Evolutionary conservation across 352 stramenopile genomes (phyloP), one percentile per base, ranked within the genome.

Genomic region (Globisporangium irregulare): DNA sequence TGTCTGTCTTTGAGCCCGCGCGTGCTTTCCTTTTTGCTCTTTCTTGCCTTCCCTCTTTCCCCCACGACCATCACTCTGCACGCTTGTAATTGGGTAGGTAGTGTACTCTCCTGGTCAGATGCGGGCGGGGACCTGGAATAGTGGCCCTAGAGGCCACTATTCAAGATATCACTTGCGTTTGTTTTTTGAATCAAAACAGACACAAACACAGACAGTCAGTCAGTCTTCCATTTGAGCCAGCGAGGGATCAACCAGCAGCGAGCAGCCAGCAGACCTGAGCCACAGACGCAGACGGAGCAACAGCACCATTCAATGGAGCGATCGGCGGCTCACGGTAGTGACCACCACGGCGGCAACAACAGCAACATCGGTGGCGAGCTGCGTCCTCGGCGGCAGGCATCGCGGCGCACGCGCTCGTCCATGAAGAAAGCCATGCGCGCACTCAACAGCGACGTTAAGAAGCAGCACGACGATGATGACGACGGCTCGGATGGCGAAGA

Each of bases 331-430:
- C 25, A 41, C 29, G 41, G 43, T 34, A 46, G 27, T 29, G 24
- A 66, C 29, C 32, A 50, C 32, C 56, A 61, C 29, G 10, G 29
- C 32, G 24, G 29, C 20, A 48, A 29, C 5, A 24, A 22, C 32
- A 41, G n/a, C 12, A 20, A 14, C 55, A 25, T 34, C 18, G 22
- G 72, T 68, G 38, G 53, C 1, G 59, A 60, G 50, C 22, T 32
- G 20, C 72, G 80, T 1, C 75, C 79, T 8, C 73, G 78, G 5
- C 73, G 81, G 10, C 69, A 83, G 56, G 73, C 67, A n/a, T 69
- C 78, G 20, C 79, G 82, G 3, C 62, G 73, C 38, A 85, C 76
- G 25, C 79, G 81, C 32, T 80, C 80, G 3, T 66, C 70, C 2
- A 71, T 72, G 58, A 87, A 80, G 62, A 75, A 77, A 48, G 54